A percentile compares a stretch with the other conserved stretches of the same genome.
These are phyloP conservation scores for Penicillium verhagenii DNA, from an alignment of 495 filamentous ascomycete species.

Conservation along the genomic window DNA sequence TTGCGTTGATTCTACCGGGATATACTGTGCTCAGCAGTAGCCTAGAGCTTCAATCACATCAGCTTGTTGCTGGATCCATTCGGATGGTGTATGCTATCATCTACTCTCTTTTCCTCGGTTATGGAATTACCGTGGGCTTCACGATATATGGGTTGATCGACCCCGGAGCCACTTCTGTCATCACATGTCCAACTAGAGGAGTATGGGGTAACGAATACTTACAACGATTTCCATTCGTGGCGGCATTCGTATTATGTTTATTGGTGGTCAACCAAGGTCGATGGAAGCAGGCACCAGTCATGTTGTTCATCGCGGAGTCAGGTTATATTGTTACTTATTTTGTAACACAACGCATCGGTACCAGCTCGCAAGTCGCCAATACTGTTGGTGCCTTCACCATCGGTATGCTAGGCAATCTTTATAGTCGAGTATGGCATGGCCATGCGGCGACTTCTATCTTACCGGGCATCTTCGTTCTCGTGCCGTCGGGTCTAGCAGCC, in stretches of 20 bases:
- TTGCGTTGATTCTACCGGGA: constrained; percentile 88
- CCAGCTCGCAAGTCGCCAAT: constrained; percentile 77
- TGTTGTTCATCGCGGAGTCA: constrained; percentile 76
- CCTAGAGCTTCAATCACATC: constrained; percentile 83
- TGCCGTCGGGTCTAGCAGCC: constrained; percentile 84
- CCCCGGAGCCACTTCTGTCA: constrained; percentile 66
- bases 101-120: constrained; percentile 91
- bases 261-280: constrained; percentile 87
- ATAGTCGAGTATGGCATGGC: constrained; percentile 76
- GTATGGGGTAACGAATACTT: constrained; percentile 35
- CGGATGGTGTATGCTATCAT: constrained; percentile 96
- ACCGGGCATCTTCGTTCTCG: constrained; percentile 91
- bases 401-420: constrained; percentile 82
- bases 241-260: constrained; percentile 75
- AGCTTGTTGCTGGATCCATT: constrained; percentile 88
- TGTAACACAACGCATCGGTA: constrained; percentile 64
- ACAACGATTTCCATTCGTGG: constrained; percentile 62
- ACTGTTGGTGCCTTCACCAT: constrained; percentile 85
- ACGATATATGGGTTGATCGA: constrained; percentile 86
- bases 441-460: constrained; percentile 85
- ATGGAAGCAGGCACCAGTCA: constrained; percentile 84
- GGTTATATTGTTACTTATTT: constrained; percentile 87
- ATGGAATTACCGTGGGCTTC: constrained; percentile 91
- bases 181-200: constrained; percentile 61
- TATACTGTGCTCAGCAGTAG: constrained; percentile 79